Evolutionary conservation across 148 eudicot genomes (phyloP).

Genomic region (Camellia granthamiana): DNA sequence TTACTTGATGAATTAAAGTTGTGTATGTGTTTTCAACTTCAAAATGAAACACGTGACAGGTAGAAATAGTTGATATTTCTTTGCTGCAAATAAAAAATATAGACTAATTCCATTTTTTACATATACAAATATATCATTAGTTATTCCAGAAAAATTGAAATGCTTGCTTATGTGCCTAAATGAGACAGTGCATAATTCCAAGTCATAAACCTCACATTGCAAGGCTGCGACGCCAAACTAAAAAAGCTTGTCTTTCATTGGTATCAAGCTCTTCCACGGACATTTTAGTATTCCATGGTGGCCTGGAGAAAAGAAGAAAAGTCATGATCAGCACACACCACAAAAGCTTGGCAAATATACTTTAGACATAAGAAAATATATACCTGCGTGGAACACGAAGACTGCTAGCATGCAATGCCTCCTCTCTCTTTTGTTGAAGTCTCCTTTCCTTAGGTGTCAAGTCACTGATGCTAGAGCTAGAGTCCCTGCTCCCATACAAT

Average conservation of each 20-base stretch:
- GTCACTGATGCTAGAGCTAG: constrained; percentile 46
- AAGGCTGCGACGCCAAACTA: constrained; percentile 87
- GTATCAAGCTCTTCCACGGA: constrained; percentile 85
- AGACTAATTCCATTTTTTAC: background rate
- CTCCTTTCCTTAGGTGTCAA: constrained; percentile 63
- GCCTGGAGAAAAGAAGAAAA: constrained; percentile 46
- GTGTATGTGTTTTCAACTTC: background rate
- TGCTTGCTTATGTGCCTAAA: background rate
- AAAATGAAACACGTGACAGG: background rate
- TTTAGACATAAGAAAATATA: constrained; percentile 6
- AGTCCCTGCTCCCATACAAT: constrained; percentile 50
- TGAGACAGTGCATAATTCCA: constrained; percentile 4
- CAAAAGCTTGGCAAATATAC: background rate
- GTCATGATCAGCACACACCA: background rate
- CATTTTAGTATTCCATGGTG: constrained; percentile 83
- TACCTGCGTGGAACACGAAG: constrained; percentile 95
- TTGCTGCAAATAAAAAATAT: too few species aligned
- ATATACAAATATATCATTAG: background rate
- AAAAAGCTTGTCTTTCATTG: constrained; percentile 76
- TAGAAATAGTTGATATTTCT: background rate
- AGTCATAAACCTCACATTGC: constrained; percentile 54
- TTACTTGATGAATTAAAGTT: background rate
- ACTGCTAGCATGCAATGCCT: constrained; percentile 79
- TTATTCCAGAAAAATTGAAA: background rate
- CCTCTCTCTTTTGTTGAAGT: constrained; percentile 73